Conservation (phyloP, 768 basidiomycete genomes). For the Phylloporus sp. region DNA sequence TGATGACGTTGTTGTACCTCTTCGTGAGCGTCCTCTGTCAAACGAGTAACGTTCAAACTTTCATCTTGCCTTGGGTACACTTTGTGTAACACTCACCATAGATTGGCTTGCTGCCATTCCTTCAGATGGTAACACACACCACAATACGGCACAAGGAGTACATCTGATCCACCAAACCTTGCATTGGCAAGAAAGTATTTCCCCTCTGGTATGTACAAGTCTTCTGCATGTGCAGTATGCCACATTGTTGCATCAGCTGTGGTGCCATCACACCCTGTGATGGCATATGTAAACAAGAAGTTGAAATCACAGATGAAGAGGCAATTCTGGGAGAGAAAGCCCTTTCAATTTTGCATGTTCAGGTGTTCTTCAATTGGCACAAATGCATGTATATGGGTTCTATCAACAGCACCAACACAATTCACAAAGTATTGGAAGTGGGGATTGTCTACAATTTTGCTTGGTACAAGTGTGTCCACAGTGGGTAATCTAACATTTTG, state of each 20-base stretch:
- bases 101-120: slow-evolving; percentile 27
- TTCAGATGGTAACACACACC: slow-evolving; percentile 37
- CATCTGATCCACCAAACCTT: slow-evolving; percentile 11
- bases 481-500: not conserved
- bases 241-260: slow-evolving; percentile 12
- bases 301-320: slow-evolving; percentile 17
- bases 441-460: not conserved
- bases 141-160: slow-evolving; percentile 36
- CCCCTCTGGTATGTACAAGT: not conserved
- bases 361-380: not conserved
- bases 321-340: slow-evolving; percentile 17
- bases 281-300: slow-evolving; percentile 10
- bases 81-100: too few relatives aligned
- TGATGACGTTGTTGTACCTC: too few relatives aligned
- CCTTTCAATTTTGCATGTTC: slow-evolving; percentile 11
- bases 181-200: slow-evolving; percentile 6
- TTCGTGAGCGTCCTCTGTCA: too few relatives aligned
- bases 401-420: not conserved
- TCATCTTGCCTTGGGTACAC: too few relatives aligned
- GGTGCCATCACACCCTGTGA: slow-evolving; percentile 17
- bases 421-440: not conserved
- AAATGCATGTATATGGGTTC: not conserved
- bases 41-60: too few relatives aligned
- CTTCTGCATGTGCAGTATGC: slow-evolving; percentile 4
- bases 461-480: not conserved